Percentiles rank a stretch among this genome's conserved stretches.
These are phyloP conservation scores for Kwoniella shivajii DNA, from an alignment of 1,284 basidiomycete species.

Conservation along the genomic window DNA sequence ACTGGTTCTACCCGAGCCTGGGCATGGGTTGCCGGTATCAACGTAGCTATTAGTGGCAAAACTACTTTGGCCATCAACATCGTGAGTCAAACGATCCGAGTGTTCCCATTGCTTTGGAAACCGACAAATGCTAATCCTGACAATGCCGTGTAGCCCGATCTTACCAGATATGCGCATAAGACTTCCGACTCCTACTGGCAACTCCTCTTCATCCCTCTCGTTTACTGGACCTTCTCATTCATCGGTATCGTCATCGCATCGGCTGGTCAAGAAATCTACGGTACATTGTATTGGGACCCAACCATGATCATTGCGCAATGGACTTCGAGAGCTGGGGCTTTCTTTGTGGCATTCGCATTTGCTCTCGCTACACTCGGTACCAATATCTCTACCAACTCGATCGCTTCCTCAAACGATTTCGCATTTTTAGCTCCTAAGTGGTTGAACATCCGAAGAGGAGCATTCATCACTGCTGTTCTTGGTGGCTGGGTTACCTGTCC, in stretches of 20 bases:
- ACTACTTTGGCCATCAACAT: slow-evolving; percentile 48
- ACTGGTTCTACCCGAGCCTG: slow-evolving; percentile 56
- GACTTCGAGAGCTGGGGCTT: slow-evolving; percentile 66
- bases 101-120: too few relatives aligned
- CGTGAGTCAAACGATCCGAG: slow-evolving; percentile 22
- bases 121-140: slow-evolving; percentile 1
- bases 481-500: slow-evolving; percentile 64
- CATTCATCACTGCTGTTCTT: slow-evolving; percentile 70
- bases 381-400: slow-evolving; percentile 69
- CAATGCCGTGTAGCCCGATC: slow-evolving; percentile 29
- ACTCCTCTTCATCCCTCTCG: slow-evolving; percentile 43
- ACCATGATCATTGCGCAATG: slow-evolving; percentile 61
- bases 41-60: slow-evolving; percentile 65
- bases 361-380: slow-evolving; percentile 70
- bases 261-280: slow-evolving; percentile 45
- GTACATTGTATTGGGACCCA: slow-evolving; percentile 56
- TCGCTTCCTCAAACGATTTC: slow-evolving; percentile 77
- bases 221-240: slow-evolving; percentile 48
- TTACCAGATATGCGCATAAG: slow-evolving; percentile 50
- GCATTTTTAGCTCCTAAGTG: slow-evolving; percentile 61
- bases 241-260: slow-evolving; percentile 59
- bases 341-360: slow-evolving; percentile 73
- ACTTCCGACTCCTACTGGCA: slow-evolving; percentile 44
- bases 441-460: slow-evolving; percentile 74
- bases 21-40: slow-evolving; percentile 73